Percentiles rank a stretch among this genome's conserved stretches.
These are phyloP conservation scores for Paracorniculantispora psalliotae DNA, from an alignment of 2,329 filamentous ascomycete genomes.

Conservation along the genomic window DNA sequence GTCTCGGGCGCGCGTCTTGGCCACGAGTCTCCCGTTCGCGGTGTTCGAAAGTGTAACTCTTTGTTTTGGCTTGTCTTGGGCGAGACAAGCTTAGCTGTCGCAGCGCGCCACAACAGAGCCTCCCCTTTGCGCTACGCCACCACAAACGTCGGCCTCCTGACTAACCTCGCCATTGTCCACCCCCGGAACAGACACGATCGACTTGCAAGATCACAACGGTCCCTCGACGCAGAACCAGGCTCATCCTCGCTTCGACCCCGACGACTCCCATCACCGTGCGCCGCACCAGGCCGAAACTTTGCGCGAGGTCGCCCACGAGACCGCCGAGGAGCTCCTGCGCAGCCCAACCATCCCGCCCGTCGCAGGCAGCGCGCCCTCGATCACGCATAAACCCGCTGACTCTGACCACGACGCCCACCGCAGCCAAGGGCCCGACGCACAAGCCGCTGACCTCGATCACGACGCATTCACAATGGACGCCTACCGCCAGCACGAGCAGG, in stretches of 20 bases:
- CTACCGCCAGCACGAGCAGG: slow-evolving; percentile 42
- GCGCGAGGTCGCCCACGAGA: slow-evolving; percentile 72
- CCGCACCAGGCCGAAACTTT: slow-evolving; percentile 84
- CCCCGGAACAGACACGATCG: slow-evolving; percentile 70
- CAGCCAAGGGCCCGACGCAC: slow-evolving; percentile 13
- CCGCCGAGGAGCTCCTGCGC: slow-evolving; percentile 64
- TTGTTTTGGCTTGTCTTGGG: too few relatives aligned
- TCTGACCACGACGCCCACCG: slow-evolving; percentile 34
- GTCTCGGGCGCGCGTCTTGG: not conserved
- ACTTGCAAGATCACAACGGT: slow-evolving; percentile 78
- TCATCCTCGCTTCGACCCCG: slow-evolving; percentile 40
- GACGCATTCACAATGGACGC: slow-evolving; percentile 14
- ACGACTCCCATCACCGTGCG: slow-evolving; percentile 48
- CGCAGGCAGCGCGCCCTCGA: slow-evolving; percentile 39
- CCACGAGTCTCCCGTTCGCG: not conserved
- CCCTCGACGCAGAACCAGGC: slow-evolving; percentile 82
- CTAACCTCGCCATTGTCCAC: slow-evolving; percentile 1
- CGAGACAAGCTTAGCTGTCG: not conserved
- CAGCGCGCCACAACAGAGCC: not conserved
- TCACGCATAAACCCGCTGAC: slow-evolving; percentile 32
- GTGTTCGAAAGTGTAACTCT: not conserved
- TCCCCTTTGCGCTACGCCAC: not conserved
- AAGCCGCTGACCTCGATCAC: slow-evolving; percentile 13
- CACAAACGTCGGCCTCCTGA: not conserved
- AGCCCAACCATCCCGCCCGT: slow-evolving; percentile 40